Conservation (phyloP, 1,139 yeast species). For the Yamadazyma atmosphaerica region DNA sequence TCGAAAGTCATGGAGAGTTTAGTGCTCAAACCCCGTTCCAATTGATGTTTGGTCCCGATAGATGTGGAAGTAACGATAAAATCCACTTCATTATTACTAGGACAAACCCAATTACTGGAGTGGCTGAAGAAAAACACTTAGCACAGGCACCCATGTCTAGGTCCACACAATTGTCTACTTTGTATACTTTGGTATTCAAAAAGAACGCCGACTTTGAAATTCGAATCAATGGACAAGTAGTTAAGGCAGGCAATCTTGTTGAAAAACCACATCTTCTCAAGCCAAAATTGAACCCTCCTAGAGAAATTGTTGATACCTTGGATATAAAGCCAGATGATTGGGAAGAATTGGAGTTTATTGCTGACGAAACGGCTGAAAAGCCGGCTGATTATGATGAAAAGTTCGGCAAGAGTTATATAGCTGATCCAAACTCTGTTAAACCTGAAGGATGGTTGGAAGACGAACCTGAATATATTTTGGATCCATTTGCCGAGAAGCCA, state of each 20-base stretch:
- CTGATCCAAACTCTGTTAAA: conserved; percentile 63
- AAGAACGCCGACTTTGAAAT: conserved; percentile 71
- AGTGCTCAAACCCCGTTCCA: conserved; percentile 70
- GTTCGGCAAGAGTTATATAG: conserved; percentile 55
- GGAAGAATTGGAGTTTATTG: conserved; percentile 66
- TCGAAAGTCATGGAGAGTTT: conserved; percentile 34
- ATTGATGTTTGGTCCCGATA: conserved; percentile 94
- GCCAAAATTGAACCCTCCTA: conserved; percentile 68
- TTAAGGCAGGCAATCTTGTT: conserved; percentile 65
- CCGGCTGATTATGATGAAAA: conserved; percentile 83
- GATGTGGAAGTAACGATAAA: conserved; percentile 78
- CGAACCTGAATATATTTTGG: conserved; percentile 55
- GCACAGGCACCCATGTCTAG: conserved; percentile 67
- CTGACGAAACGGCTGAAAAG: conserved; percentile 59
- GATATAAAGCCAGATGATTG: conserved; percentile 75
- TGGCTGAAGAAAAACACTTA: conserved; percentile 68
- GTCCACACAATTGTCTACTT: conserved; percentile 53
- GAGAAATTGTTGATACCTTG: conserved; percentile 57
- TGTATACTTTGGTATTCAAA: conserved; percentile 75
- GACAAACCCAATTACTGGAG: conserved; percentile 54
- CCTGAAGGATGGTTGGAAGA: conserved; percentile 83
- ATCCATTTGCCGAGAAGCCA: conserved; percentile 67
- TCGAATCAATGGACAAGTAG: conserved; percentile 76
- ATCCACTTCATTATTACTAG: conserved; percentile 74
- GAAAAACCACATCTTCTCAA: conserved; percentile 48